Percentiles rank a stretch among this genome's conserved stretches.
These are phyloP conservation scores for Grosmannia penicillata DNA, from an alignment of 2,329 filamentous ascomycete genomes.

Conservation along the genomic window DNA sequence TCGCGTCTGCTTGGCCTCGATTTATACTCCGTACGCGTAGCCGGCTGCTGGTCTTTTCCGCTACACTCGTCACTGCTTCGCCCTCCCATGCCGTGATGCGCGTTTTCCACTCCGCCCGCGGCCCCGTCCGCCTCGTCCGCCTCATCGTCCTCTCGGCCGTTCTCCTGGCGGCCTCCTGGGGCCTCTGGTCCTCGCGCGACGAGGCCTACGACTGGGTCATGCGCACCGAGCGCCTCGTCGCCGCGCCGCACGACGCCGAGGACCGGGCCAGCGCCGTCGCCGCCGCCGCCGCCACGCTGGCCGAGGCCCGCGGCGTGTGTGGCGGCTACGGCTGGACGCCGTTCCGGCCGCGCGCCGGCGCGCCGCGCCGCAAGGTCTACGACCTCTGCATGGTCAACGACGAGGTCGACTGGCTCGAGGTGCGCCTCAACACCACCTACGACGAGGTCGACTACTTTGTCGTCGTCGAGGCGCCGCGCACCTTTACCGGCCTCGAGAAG, in stretches of 20 bases:
- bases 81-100: too few relatives aligned
- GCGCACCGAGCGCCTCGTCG: too few relatives aligned
- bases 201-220: background rate
- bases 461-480: slow-evolving; percentile 42
- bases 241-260: too few relatives aligned
- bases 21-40: too few relatives aligned
- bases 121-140: too few relatives aligned
- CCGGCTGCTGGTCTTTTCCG: too few relatives aligned
- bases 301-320: slow-evolving; percentile 15
- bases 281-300: background rate
- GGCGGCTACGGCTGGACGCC: slow-evolving; percentile 22
- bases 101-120: too few relatives aligned
- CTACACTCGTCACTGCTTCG: too few relatives aligned
- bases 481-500: slow-evolving; percentile 43
- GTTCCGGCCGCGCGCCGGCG: slow-evolving; percentile 10
- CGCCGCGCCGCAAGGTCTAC: slow-evolving; percentile 33
- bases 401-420: slow-evolving; percentile 52
- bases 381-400: slow-evolving; percentile 48
- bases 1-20: too few relatives aligned
- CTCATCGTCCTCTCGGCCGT: too few relatives aligned
- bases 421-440: slow-evolving; percentile 43
- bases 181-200: background rate
- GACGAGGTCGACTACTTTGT: slow-evolving; percentile 50
- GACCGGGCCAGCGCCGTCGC: too few relatives aligned
- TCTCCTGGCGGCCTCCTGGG: too few relatives aligned